Conservation (phyloP, 345 rosid genomes). For the Murraya koenigii region DNA sequence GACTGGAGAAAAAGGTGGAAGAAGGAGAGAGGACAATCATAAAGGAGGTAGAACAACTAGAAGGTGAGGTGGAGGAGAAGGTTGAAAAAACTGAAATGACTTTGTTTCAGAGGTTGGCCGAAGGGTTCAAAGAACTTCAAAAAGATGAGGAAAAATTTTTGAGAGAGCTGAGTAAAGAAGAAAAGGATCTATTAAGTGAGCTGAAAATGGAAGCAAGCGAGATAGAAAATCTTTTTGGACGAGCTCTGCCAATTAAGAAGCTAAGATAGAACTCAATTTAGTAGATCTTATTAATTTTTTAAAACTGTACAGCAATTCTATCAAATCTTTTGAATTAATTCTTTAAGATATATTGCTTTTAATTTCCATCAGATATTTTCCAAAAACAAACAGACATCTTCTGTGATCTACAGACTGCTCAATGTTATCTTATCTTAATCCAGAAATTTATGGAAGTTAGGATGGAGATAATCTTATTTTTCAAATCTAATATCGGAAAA, state of each 20-base stretch:
- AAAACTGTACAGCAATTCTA: neutral
- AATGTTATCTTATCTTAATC: too few species aligned
- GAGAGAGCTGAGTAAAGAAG: conserved; percentile 63
- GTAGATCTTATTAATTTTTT: neutral
- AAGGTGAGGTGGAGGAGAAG: conserved; percentile 51
- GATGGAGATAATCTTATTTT: too few species aligned
- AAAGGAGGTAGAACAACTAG: conserved; percentile 67
- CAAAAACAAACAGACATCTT: too few species aligned
- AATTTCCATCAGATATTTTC: too few species aligned
- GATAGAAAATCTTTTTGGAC: conserved; percentile 77
- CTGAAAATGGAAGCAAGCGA: conserved; percentile 85
- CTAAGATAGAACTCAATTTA: conserved; percentile 46
- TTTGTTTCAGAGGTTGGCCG: conserved; percentile 67
- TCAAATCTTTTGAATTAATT: too few species aligned
- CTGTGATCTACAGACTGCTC: too few species aligned
- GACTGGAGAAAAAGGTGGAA: conserved; percentile 89
- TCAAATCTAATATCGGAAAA: too few species aligned
- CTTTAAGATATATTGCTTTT: too few species aligned
- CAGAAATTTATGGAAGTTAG: too few species aligned
- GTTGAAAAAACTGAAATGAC: conserved; percentile 66
- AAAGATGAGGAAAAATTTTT: conserved; percentile 67
- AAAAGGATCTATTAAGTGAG: conserved; percentile 61
- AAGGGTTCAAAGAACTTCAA: conserved; percentile 71
- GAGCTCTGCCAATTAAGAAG: conserved; percentile 66
- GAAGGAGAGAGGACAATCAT: conserved; percentile 69